Evolutionary conservation across 2,329 filamentous ascomycete species (phyloP), one percentile per base, ranked within the genome.

Genomic region (Neobulgaria alba): DNA sequence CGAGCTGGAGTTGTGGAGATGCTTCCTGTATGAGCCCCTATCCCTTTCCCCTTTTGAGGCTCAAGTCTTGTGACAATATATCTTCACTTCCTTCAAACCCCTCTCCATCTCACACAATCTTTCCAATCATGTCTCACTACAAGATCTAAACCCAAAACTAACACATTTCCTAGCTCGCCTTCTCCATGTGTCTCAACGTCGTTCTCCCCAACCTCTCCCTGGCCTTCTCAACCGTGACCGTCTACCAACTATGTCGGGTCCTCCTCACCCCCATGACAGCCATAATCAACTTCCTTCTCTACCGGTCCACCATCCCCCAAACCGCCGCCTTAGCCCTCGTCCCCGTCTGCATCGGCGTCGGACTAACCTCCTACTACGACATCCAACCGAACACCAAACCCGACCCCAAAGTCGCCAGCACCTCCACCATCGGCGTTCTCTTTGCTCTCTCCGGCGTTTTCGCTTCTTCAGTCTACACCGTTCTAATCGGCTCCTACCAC

Each of bases 401-500:
- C 42, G 32, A 47, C 17, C 56, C 59, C 17, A 65, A 60, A 18
- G 60, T 70, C 52, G 71, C 71, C 56, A 70, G 69, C 0, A 80
- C 76, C 1, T 67, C 67, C 3, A 60, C 63, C 0, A 56, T 78
- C 19, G 77, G 79, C n/a, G 68, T 81, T 2, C 47, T 75, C 15
- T 82, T 82, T 53, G 77, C 78, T 15, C 70, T 82, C 34, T 53
- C 61, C 2, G 78, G 78, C 33, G 75, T 82, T 7, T 66, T 77
- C 31, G 75, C 77, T 3, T 48, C 44, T 9, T 50, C 50, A 0
- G 50, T 38, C 3, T 55, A 55, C 37, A 53, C 51, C 0, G 52
- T 55, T n/a, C 47, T 55, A 32, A 67, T 69, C 37, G 61, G 62
- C 31, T 57, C 60, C 30, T 69, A 65, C 48, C 65, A 68, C 50